Base-by-base conservation (phyloP, 208 protist genomes). In the Crithidia brevicula region DNA sequence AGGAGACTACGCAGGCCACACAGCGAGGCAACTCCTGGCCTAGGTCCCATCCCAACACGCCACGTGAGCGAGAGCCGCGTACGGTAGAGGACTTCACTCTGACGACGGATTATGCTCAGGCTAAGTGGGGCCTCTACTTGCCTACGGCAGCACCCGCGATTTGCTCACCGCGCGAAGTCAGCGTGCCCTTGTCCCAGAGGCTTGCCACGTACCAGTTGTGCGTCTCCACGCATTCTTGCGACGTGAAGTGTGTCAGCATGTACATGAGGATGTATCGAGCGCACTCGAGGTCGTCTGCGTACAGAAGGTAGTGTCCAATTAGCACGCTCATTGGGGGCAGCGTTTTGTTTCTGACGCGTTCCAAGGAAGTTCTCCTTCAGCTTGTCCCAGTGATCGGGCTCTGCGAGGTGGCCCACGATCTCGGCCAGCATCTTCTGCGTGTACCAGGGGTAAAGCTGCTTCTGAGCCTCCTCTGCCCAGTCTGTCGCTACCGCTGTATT, bases 201-300 rank as follows among this genome's bases (percentile, higher is more conserved):
- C 23, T 52, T 9, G 47, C 20, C 5, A 52, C 7, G 18, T 52
- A 52, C 47, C 47, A 52, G 23, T 52, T 52, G 47, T 52, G 47
- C 23, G 47, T 52, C 30, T 52, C 47, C 47, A 52, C 47, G 23
- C 47, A 52, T 20, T 52, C 47, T 30, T 52, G 47, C 8, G 47
- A 52, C 7, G 47, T 31, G 47, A 30, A 52, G 47, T 52, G 3
- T 6, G 47, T 52, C 22, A 52, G 22, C 47, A 52, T 52, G 47
- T 30, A 52, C 47, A 52, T 52, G 22, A 52, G 23, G 47, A 52
- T 52, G 23, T 30, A 52, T 6, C 47, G 47, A 6, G 20, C 3
- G 7, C 22, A 18, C 47, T 52, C 47, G 7, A 52, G 22, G 22
- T 52, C 23, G 5, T 30, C 47, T 15, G 47, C 47, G 47, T 30